Conservation (phyloP, 352 stramenopile genomes). For the Phytophthora colocasiae region DNA sequence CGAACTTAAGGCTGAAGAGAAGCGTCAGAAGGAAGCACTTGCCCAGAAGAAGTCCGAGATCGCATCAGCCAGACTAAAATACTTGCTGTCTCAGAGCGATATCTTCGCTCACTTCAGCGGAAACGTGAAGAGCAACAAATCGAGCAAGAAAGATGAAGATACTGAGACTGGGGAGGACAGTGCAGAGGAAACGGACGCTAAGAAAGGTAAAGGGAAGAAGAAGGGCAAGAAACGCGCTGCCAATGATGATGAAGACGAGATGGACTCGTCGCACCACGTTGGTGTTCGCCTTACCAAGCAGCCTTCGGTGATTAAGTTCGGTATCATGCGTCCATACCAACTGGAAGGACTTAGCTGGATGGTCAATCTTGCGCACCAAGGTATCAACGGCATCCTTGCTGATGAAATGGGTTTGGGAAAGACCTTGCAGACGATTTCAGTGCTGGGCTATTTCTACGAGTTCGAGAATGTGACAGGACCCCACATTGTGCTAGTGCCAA, state of each 20-base stretch:
- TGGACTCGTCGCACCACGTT: conserved; percentile 75
- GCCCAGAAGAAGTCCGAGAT: conserved; percentile 83
- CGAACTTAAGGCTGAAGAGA: conserved; percentile 78
- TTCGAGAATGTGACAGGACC: conserved; percentile 89
- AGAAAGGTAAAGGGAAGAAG: conserved; percentile 58
- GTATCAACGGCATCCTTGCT: conserved; percentile 98
- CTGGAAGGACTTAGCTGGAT: conserved; percentile 99
- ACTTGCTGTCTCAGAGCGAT: conserved; percentile 96
- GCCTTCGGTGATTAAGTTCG: conserved; percentile 93
- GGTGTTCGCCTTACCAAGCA: conserved; percentile 93
- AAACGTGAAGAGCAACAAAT: conserved; percentile 80
- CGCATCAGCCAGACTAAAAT: conserved; percentile 90
- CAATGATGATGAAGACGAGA: conserved; percentile 82
- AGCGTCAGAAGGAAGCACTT: conserved; percentile 82
- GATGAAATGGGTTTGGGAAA: conserved; percentile 99
- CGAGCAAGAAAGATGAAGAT: conserved; percentile 50
- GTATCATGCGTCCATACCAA: conserved; percentile 98
- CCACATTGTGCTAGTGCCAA: conserved; percentile 95
- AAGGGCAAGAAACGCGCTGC: conserved; percentile 88
- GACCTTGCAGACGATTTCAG: conserved; percentile 94
- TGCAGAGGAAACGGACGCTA: conserved; percentile 15
- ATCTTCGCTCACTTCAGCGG: conserved; percentile 98
- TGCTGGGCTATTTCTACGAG: conserved; percentile 86
- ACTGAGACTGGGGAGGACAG: conserved; percentile 82
- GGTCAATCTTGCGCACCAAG: conserved; percentile 98